These are phyloP conservation scores for Nigrospora sphaerica DNA, from an alignment of 2,329 filamentous ascomycete genomes.

Conservation along the genomic window DNA sequence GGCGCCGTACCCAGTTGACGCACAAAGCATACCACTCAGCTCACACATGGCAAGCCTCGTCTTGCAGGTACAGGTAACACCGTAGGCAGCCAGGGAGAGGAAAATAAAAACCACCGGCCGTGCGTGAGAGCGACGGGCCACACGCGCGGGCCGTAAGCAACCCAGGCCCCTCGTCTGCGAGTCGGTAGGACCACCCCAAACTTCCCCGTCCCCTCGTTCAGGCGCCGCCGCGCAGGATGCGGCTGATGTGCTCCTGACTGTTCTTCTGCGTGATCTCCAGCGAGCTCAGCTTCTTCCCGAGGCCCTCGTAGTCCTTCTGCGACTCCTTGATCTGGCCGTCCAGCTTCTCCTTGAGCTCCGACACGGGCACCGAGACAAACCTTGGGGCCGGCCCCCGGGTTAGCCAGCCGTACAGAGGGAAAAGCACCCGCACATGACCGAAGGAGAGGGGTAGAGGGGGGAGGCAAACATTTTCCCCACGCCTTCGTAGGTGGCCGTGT, in stretches of 20 bases:
- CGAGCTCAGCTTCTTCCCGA: slow-evolving; percentile 87
- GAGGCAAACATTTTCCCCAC: slow-evolving; percentile 85
- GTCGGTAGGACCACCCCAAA: too few relatives aligned
- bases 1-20: too few relatives aligned
- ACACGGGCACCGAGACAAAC: slow-evolving; percentile 35
- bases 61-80: too few relatives aligned
- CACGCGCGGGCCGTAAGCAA: too few relatives aligned
- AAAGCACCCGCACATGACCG: slow-evolving; percentile 3
- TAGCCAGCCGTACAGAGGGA: background rate
- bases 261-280: slow-evolving; percentile 95
- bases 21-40: too few relatives aligned
- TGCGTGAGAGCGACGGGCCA: too few relatives aligned
- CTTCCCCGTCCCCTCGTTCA: too few relatives aligned
- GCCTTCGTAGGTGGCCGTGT: slow-evolving; percentile 84
- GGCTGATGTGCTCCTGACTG: slow-evolving; percentile 82
- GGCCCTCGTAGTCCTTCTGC: slow-evolving; percentile 68
- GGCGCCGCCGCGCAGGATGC: slow-evolving; percentile 59
- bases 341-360: slow-evolving; percentile 69
- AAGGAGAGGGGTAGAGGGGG: slow-evolving; percentile 1
- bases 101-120: too few relatives aligned
- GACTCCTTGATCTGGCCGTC: slow-evolving; percentile 66
- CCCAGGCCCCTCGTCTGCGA: too few relatives aligned
- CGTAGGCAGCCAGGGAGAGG: too few relatives aligned
- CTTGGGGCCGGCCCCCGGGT: background rate
- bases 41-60: too few relatives aligned